Evolutionary conservation across 2,329 filamentous ascomycete species (phyloP), one percentile per base, ranked within the genome.

Genomic region (Tolypocladium cylindrosporum): DNA sequence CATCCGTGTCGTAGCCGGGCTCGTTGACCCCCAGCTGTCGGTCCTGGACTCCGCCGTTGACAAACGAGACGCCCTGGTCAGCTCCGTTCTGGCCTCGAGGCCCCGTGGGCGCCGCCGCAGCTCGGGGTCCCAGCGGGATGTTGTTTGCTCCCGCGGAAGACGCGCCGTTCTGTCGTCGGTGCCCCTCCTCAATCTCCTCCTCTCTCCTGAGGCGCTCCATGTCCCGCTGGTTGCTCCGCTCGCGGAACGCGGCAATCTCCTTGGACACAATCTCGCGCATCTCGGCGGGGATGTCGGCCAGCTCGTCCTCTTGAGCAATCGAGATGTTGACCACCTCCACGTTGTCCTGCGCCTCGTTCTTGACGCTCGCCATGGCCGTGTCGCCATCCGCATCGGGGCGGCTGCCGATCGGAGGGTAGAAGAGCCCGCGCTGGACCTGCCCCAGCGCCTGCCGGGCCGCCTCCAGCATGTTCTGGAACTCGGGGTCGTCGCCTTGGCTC

Each of bases 181-280:
- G 92, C 71, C 87, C 81, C 58, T 90, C 88, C 69, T 97, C 94
- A 64, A 96, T 85, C 69, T 97, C 93, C 70, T 99, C 94, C 72
- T 99, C 94, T 51, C 88, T 81, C 67, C 87, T 86, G 41, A 96
- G 75, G 4, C 94, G 88, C 72, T 99, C 94, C 68, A 95, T 76
- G 68, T 99, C 94, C 43, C 93, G 83, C 61, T 89, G 85, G 60
- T 86, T 96, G 65, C 93, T 97, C 24, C 93, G 83, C 64, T 99
- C 94, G 63, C 94, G 83, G 77, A 99, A 99, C 0, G 92, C 90
- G 0, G 91, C 87, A 66, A 99, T 99, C 71, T 99, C 95, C 58
- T 88, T 88, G 0, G 94, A 90, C 19, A 99, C 94, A 0, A 91
- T 92, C 69, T 96, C 94, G 31, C 94, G 87, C 91, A 96, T 95